Conservation (phyloP, 2,329 filamentous ascomycete species). For the Calonectria hongkongensis region DNA sequence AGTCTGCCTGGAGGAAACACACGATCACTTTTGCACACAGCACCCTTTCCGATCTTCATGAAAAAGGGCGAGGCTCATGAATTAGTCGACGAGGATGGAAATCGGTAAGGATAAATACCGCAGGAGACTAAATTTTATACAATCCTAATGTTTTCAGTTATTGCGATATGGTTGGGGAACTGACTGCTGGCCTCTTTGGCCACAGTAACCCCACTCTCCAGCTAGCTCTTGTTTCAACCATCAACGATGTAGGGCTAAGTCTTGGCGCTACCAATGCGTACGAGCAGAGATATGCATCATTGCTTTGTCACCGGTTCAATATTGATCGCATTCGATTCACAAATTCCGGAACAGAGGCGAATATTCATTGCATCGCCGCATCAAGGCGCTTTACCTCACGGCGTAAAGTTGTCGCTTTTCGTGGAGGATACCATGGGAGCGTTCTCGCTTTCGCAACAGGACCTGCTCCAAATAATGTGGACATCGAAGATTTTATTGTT, state of each 20-base stretch:
- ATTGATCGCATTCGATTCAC: conserved; percentile 73
- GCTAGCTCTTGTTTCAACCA: conserved; percentile 63
- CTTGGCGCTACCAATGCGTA: conserved; percentile 69
- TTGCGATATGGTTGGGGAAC: conserved; percentile 75
- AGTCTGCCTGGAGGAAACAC: conserved; percentile 61
- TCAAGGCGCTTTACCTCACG: conserved; percentile 58
- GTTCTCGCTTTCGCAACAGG: conserved; percentile 60
- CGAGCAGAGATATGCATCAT: conserved; percentile 68
- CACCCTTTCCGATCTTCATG: conserved; percentile 60
- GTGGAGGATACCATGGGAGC: conserved; percentile 58
- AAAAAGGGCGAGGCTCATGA: conserved; percentile 57
- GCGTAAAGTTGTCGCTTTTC: conserved; percentile 66
- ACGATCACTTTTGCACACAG: conserved; percentile 58
- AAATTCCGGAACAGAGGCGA: conserved; percentile 77
- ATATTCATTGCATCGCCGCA: conserved; percentile 70
- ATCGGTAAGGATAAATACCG: not conserved
- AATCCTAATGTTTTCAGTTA: conserved; percentile 60
- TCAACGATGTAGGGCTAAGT: conserved; percentile 66
- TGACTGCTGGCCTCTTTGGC: conserved; percentile 76
- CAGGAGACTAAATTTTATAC: not conserved
- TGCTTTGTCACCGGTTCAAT: conserved; percentile 68
- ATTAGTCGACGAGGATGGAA: not conserved
- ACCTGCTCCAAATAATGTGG: not conserved
- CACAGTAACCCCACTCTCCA: conserved; percentile 73
- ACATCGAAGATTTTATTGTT: conserved; percentile 68